Evolutionary conservation across 495 filamentous ascomycete genomes (phyloP).

Genomic region (Aspergillus conjunctus): DNA sequence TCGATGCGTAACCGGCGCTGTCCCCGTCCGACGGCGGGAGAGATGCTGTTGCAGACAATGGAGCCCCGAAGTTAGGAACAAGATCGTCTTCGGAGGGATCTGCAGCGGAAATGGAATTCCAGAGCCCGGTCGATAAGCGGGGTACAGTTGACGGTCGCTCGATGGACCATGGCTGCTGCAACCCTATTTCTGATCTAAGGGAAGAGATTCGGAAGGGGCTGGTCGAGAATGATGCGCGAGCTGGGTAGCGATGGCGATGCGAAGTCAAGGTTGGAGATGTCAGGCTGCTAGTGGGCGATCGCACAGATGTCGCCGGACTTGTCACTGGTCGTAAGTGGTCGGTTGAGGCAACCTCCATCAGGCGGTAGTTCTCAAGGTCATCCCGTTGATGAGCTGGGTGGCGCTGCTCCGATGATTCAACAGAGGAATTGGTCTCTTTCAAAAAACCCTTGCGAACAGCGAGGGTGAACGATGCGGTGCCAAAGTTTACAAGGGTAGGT

Average conservation of each 20-base stretch:
- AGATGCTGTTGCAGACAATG: slow-evolving; percentile 24
- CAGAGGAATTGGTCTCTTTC: slow-evolving; percentile 26
- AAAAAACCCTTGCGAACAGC: slow-evolving; percentile 66
- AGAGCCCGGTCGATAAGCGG: slow-evolving; percentile 36
- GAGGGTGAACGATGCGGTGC: slow-evolving; percentile 88
- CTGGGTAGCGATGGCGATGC: slow-evolving; percentile 36
- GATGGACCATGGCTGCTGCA: slow-evolving; percentile 34
- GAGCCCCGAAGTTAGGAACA: slow-evolving; percentile 42
- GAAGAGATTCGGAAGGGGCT: slow-evolving; percentile 31
- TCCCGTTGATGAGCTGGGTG: slow-evolving; percentile 33
- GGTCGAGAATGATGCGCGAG: slow-evolving; percentile 32
- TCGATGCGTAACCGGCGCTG: background rate
- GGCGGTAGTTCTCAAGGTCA: slow-evolving; percentile 66
- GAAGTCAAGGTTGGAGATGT: slow-evolving; percentile 25
- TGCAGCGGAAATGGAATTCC: slow-evolving; percentile 34
- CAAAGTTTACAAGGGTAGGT: slow-evolving; percentile 85
- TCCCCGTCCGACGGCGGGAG: background rate
- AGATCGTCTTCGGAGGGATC: slow-evolving; percentile 36
- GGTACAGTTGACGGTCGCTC: slow-evolving; percentile 29
- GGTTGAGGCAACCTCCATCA: slow-evolving; percentile 74
- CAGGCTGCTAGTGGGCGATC: slow-evolving; percentile 33
- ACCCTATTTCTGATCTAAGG: slow-evolving; percentile 21
- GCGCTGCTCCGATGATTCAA: slow-evolving; percentile 28
- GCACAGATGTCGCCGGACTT: slow-evolving; percentile 32
- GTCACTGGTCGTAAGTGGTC: slow-evolving; percentile 74